Conservation (phyloP, 2,329 filamentous ascomycete species). For the Metarhizium guizhouense region DNA sequence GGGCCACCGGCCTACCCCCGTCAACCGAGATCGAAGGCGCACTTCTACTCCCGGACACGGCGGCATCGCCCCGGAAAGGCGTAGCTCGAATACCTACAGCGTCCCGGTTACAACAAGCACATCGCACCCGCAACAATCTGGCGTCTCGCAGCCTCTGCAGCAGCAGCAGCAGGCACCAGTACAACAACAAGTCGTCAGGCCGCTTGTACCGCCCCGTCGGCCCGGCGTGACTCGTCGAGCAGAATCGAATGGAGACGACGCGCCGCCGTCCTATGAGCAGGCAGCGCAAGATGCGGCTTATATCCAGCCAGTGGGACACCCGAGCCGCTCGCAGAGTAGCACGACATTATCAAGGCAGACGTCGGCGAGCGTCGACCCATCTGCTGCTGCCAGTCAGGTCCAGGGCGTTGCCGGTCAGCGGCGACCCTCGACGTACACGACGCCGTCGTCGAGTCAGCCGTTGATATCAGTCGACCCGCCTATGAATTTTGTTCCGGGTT, state of each 20-base stretch:
- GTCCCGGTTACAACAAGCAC: constrained; percentile 1
- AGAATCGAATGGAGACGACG: constrained; percentile 37
- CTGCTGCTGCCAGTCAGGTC: neutral
- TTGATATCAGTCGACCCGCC: constrained; percentile 11
- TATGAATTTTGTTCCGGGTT: neutral
- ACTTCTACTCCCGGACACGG: neutral
- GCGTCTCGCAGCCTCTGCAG: neutral
- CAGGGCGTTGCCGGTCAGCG: neutral
- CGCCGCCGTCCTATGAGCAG: constrained; percentile 50
- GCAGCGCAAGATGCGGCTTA: constrained; percentile 43
- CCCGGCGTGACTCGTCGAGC: constrained; percentile 26
- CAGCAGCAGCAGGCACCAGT: constrained; percentile 3
- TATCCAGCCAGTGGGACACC: constrained; percentile 42
- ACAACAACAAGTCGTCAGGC: constrained; percentile 29
- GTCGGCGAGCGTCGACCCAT: constrained; percentile 1
- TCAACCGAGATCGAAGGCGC: constrained; percentile 14
- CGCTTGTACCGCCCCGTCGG: constrained; percentile 28
- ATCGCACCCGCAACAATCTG: neutral
- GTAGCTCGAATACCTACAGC: constrained; percentile 15
- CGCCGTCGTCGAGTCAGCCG: constrained; percentile 13
- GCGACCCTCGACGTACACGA: neutral
- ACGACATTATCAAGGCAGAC: constrained; percentile 5
- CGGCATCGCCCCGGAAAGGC: constrained; percentile 10
- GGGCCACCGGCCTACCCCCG: constrained; percentile 27
- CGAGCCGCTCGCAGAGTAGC: constrained; percentile 34